Percentiles rank a stretch among this genome's conserved stretches.
Conservation (phyloP, 176 grass and related monocot genomes). For the Stipa capillata region DNA sequence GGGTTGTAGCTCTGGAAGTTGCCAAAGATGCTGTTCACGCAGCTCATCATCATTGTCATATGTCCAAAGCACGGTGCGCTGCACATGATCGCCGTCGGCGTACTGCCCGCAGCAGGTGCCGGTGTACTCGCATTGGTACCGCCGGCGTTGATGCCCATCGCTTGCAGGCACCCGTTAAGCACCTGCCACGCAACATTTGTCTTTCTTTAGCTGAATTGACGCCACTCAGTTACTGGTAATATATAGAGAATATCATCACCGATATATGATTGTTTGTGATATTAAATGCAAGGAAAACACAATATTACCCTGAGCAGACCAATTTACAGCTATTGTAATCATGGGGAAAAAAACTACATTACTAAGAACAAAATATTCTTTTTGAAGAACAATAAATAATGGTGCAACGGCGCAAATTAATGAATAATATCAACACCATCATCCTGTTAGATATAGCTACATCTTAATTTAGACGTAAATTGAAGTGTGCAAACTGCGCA, state of each 20-base stretch:
- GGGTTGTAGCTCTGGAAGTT: conserved; percentile 67
- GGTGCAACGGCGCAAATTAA: background rate
- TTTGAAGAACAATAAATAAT: background rate
- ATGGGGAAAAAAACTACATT: background rate
- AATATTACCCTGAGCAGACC: background rate
- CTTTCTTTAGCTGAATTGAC: background rate
- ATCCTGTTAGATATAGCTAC: background rate
- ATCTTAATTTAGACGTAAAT: background rate
- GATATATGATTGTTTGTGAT: background rate
- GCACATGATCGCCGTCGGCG: conserved; percentile 38
- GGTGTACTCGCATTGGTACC: background rate
- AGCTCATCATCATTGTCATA: conserved; percentile 63
- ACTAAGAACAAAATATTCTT: background rate
- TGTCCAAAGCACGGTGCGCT: conserved; percentile 55
- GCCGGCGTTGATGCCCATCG: conserved; percentile 53
- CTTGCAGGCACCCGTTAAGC: conserved; percentile 52
- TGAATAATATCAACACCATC: background rate
- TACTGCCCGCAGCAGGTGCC: background rate
- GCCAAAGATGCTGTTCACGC: conserved; percentile 52
- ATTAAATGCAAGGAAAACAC: background rate
- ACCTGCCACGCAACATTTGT: conserved; percentile 32
- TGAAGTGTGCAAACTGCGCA: background rate
- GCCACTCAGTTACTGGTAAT: background rate
- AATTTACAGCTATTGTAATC: too few relatives aligned
- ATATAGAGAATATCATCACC: background rate